Evolutionary conservation across 140 eudicot genomes (phyloP), one percentile per base, ranked within the genome.

Genomic region (Senecio squalidus): DNA sequence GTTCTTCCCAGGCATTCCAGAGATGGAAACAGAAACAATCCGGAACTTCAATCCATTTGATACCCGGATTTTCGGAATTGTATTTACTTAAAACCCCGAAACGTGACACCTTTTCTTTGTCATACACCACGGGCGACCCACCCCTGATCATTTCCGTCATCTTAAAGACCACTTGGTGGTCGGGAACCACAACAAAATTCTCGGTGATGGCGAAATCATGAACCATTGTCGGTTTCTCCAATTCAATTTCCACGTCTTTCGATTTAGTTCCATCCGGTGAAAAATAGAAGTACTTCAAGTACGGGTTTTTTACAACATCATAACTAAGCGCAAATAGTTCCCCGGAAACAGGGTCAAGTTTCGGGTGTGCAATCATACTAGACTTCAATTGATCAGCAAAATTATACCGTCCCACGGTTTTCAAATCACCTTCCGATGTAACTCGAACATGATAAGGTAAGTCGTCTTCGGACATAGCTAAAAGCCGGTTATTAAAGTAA

Each of bases 1-100:
- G 58, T 20, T 74, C 84, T 31, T 82, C 89, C 89, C 89, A 82
- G 0, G 84, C 81, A 20, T 82, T 82, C 89, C 89, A 82, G 3
- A 75, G 52, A 50, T 82, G 89, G 30, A 77, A 81, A 63, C 88
- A 81, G 26, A 81, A 81, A 61, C 78, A 73, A 33, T 59, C 84
- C 0, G 84, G 78, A 3, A 58, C 78, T 11, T 82, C 82, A 5
- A 78, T 9, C 89, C 89, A 78, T 15, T 61, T 74, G 0, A 82
- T 74, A 9, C 16, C 54, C 14, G 73, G 50, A 11, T 61, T 62
- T 36, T 71, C 60, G 0, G 44, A 18, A 0, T 78, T 71, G 36
- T 74, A 56, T 29, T 71, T 82, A 0, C 41, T 10, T 44, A 82
- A 67, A 39, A 82, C 46, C 18, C 89, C 89, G 18, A 78, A 82